Conservation (phyloP, 768 basidiomycete species). For the Mycena floridula region DNA sequence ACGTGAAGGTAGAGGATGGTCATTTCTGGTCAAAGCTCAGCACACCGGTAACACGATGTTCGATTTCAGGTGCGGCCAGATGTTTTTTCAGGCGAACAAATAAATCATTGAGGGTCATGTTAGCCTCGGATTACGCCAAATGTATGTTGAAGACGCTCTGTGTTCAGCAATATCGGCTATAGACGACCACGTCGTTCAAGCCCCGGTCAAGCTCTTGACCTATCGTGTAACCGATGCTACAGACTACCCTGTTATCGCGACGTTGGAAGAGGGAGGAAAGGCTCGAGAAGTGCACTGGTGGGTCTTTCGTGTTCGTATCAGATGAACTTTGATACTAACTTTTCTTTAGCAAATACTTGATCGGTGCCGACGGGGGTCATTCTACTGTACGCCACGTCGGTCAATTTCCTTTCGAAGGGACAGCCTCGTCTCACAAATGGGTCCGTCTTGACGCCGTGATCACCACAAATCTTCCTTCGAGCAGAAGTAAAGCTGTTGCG, state of each 20-base stretch:
- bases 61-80: background rate
- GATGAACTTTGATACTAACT: constrained; percentile 9
- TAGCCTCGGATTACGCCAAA: background rate
- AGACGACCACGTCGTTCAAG: background rate
- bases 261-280: background rate
- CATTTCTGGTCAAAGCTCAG: background rate
- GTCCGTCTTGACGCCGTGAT: constrained; percentile 12
- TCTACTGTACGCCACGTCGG: constrained; percentile 11
- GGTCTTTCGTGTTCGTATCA: background rate
- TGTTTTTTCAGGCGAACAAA: background rate
- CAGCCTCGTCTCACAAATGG: constrained; percentile 7
- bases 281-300: background rate
- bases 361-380: constrained; percentile 9
- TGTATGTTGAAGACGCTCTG: background rate
- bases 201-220: background rate
- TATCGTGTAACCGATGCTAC: background rate
- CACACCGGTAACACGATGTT: background rate
- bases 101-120: background rate
- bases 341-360: constrained; percentile 4
- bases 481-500: background rate
- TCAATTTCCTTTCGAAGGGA: constrained; percentile 8
- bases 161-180: background rate
- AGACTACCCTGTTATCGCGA: background rate
- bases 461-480: constrained; percentile 5
- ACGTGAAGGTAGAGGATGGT: background rate